These are phyloP conservation scores for Phytophthora chlamydospora DNA, from an alignment of 352 stramenopile genomes.

Conservation along the genomic window DNA sequence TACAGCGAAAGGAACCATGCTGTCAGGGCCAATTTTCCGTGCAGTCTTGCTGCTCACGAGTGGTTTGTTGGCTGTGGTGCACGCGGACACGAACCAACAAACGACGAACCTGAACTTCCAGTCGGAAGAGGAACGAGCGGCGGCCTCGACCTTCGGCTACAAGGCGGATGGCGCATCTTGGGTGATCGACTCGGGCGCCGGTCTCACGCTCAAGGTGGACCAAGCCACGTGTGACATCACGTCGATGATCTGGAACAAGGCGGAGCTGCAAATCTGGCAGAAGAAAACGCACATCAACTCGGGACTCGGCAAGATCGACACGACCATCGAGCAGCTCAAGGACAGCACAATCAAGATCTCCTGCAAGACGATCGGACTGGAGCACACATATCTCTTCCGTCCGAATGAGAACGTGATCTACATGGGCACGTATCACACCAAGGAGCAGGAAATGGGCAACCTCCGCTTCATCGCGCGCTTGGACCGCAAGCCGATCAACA, in stretches of 20 bases:
- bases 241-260: conserved; percentile 55
- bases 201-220: conserved; percentile 48
- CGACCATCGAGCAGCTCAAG: conserved; percentile 38
- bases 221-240: conserved; percentile 54
- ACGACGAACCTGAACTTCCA: conserved; percentile 34
- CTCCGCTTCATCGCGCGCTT: conserved; percentile 59
- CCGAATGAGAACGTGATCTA: conserved; percentile 60
- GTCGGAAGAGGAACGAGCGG: conserved; percentile 17
- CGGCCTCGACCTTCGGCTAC: conserved; percentile 43
- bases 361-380: conserved; percentile 40
- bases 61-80: conserved; percentile 11
- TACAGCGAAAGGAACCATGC: conserved; percentile 11
- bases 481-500: conserved; percentile 39
- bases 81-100: conserved; percentile 26
- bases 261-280: conserved; percentile 53
- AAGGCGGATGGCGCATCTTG: conserved; percentile 41
- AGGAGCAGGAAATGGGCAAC: conserved; percentile 38
- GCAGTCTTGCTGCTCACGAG: conserved; percentile 24
- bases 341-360: conserved; percentile 53
- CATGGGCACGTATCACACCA: conserved; percentile 62
- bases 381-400: conserved; percentile 63
- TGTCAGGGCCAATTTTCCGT: conserved; percentile 22
- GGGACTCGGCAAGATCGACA: conserved; percentile 45
- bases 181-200: conserved; percentile 47
- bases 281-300: conserved; percentile 63